Conservation (phyloP, 768 basidiomycete genomes). For the Leccinum incarnatum region DNA sequence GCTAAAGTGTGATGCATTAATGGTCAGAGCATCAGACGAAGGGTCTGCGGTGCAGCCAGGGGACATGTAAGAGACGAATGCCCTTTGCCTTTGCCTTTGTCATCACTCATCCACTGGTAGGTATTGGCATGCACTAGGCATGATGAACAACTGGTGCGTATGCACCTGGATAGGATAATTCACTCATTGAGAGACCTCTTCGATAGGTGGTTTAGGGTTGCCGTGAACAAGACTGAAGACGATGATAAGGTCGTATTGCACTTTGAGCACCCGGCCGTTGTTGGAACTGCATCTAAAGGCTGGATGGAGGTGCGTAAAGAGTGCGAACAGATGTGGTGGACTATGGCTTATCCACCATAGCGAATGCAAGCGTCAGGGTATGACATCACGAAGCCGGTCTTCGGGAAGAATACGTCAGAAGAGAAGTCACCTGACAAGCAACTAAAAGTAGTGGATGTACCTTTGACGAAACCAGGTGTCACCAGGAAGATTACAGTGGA, state of each 20-base stretch:
- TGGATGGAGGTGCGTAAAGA: conserved; percentile 52
- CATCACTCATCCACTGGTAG: conserved; percentile 13
- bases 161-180: neutral
- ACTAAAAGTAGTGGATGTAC: conserved; percentile 21
- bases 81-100: neutral
- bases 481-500: conserved; percentile 41
- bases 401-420: conserved; percentile 16
- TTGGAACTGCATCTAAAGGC: conserved; percentile 45
- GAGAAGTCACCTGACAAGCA: neutral
- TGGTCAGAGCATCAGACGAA: conserved; percentile 58
- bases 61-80: conserved; percentile 41
- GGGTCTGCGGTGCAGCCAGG: conserved; percentile 46
- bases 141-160: conserved; percentile 53
- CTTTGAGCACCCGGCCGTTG: conserved; percentile 61
- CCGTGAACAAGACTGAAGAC: conserved; percentile 37
- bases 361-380: conserved; percentile 45
- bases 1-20: conserved; percentile 35
- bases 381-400: conserved; percentile 44
- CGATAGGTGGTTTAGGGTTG: conserved; percentile 56
- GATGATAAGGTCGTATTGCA: conserved; percentile 29
- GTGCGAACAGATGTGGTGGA: neutral
- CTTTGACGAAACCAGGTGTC: conserved; percentile 47
- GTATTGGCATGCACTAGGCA: conserved; percentile 54
- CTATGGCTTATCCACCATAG: conserved; percentile 13
- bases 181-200: neutral